These are phyloP conservation scores for Alopecurus myosuroides DNA, from an alignment of 176 grass and related monocot genomes.

Conservation along the genomic window DNA sequence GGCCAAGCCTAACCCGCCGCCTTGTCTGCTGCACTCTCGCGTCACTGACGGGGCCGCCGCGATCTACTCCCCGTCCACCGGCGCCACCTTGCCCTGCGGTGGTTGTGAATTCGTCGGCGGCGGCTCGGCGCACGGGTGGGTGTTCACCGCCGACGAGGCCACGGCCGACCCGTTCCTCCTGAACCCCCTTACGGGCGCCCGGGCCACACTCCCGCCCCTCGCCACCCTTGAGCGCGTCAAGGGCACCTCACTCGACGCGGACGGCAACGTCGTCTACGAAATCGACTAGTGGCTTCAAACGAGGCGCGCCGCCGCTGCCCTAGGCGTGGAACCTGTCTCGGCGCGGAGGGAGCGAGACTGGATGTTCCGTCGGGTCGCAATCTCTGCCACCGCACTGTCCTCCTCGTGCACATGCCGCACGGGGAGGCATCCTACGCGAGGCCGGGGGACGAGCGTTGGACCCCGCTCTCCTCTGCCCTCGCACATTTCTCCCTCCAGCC, in stretches of 20 bases:
- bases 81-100: background rate
- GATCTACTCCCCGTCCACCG: slow-evolving; percentile 15
- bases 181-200: slow-evolving; percentile 6
- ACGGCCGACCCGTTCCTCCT: slow-evolving; percentile 15
- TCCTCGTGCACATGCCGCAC: background rate
- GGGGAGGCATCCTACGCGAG: background rate
- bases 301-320: background rate
- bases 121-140: slow-evolving; percentile 19
- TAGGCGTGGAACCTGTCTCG: background rate
- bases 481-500: background rate
- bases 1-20: background rate
- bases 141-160: background rate
- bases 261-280: background rate
- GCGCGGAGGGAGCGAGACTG: background rate
- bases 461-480: background rate
- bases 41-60: background rate
- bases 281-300: background rate
- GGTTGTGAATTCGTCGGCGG: background rate
- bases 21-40: background rate
- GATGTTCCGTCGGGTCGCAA: background rate
- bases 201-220: slow-evolving; percentile 7
- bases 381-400: background rate
- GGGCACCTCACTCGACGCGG: background rate
- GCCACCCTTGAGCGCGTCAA: background rate
- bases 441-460: slow-evolving; percentile 6